Base-by-base conservation (phyloP, 441 rosid species). In the Corymbia calophylla region DNA sequence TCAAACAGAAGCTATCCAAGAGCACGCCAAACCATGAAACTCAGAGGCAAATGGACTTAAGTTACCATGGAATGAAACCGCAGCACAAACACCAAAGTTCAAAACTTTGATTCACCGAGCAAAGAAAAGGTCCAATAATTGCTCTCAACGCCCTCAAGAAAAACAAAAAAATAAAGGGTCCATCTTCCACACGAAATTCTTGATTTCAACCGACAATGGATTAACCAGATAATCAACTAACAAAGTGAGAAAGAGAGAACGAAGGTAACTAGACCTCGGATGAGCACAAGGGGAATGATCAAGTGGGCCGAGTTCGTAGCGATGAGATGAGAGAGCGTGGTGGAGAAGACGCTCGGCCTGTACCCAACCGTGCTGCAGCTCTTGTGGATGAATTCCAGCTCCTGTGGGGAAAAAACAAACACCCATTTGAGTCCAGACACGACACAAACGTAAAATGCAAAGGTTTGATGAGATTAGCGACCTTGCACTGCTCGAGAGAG, bases 311-410 rank as follows among this genome's bases (percentile, higher is more conserved):
- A 98, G 90, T 94, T 92, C 64, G 98, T 98, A 90, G 99, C 98
- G 49, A 95, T 84, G 89, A 97, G 99, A 91, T 98, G 99, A 90
- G 97, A 96, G n/a, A 96, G 97, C 62, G 99, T 95, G 31, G 99
- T 96, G 88, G 99, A 97, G 93, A 97, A 96, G 58, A 97, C 97
- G 89, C 95, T 92, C 4, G 98, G 97, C 90, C 99, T 93, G 93
- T 97, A 97, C 10, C 99, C 99, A 15, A 97, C 93, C 0, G 95
- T 93, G 89, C 96, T 90, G 91, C 95, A 91, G 92, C 99, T 95
- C 94, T 94, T 96, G 95, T 96, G 99, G 53, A 97, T 94, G 93
- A 95, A 96, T 90, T 96, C 96, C 23, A 97, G 91, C 90, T 97
- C 99, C 96, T 95, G 92, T 5, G 53, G n/a, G 35, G 18, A 81